Conservation (phyloP, 148 eudicot genomes). For the Nyssa sinensis region DNA sequence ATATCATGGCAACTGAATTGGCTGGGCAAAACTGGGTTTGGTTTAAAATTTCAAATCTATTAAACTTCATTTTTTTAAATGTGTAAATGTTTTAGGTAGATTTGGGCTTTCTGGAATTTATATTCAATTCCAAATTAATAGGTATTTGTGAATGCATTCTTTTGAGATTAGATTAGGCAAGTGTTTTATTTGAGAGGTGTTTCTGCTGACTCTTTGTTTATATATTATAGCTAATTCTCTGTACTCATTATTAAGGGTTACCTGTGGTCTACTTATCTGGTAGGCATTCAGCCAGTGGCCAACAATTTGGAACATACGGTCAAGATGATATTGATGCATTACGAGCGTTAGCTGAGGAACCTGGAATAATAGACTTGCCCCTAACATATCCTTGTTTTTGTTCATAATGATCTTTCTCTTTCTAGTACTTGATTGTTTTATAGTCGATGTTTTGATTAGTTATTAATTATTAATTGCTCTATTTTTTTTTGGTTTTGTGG, state of each 20-base stretch:
- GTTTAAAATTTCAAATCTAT: too few relatives aligned
- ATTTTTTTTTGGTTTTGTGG: constrained; percentile 3
- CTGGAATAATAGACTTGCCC: constrained; percentile 74
- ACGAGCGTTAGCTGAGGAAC: constrained; percentile 90
- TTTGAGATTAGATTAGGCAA: background rate
- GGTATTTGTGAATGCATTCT: background rate
- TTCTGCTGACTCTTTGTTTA: background rate
- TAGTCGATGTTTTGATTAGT: constrained; percentile 3
- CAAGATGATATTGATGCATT: constrained; percentile 93
- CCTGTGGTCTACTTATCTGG: constrained; percentile 97
- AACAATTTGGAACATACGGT: constrained; percentile 77
- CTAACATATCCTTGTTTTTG: constrained; percentile 85
- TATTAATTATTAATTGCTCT: constrained; percentile 7
- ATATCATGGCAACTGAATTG: background rate
- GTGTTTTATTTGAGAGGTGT: background rate
- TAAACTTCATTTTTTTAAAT: too few relatives aligned
- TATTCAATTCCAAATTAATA: background rate
- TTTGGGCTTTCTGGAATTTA: background rate
- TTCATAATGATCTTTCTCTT: background rate
- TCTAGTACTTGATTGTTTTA: background rate
- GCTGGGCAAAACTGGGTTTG: too few relatives aligned
- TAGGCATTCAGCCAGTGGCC: constrained; percentile 69
- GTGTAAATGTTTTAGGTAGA: too few relatives aligned
- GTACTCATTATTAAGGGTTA: constrained; percentile 60
- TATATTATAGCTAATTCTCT: constrained; percentile 40